These are phyloP conservation scores for Prunus davidiana DNA, from an alignment of 306 rosid genomes.

Conservation along the genomic window DNA sequence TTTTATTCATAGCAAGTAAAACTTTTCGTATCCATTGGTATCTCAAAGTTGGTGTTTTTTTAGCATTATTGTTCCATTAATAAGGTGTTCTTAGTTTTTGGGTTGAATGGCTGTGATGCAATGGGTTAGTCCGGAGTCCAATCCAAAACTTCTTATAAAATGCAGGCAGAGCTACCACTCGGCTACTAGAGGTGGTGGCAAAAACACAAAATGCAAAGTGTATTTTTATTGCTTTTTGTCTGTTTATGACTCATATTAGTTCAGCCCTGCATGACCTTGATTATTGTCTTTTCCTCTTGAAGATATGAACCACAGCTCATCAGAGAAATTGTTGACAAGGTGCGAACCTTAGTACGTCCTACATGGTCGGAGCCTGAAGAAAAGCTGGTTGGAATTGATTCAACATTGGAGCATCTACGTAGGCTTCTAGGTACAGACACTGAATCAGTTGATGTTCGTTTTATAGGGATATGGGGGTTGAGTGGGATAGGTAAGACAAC, in stretches of 20 bases:
- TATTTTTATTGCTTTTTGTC: background rate
- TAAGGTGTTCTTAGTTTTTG: too few species aligned
- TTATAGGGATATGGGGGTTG: background rate
- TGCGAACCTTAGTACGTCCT: background rate
- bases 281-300: background rate
- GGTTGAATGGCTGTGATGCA: too few species aligned
- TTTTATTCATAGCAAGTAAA: too few species aligned
- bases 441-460: background rate
- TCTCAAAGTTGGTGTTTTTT: too few species aligned
- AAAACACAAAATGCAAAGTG: too few species aligned
- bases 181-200: too few species aligned
- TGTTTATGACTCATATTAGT: background rate
- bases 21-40: too few species aligned
- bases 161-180: too few species aligned
- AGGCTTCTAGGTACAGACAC: background rate
- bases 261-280: background rate
- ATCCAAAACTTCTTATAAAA: too few species aligned
- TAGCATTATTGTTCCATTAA: too few species aligned
- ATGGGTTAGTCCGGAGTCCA: too few species aligned
- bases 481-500: slow-evolving; percentile 1
- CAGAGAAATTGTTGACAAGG: background rate
- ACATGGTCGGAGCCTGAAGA: background rate
- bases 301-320: background rate
- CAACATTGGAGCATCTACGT: background rate
- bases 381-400: background rate